Base-by-base conservation (phyloP, 345 rosid genomes). In the Brassica nigra region DNA sequence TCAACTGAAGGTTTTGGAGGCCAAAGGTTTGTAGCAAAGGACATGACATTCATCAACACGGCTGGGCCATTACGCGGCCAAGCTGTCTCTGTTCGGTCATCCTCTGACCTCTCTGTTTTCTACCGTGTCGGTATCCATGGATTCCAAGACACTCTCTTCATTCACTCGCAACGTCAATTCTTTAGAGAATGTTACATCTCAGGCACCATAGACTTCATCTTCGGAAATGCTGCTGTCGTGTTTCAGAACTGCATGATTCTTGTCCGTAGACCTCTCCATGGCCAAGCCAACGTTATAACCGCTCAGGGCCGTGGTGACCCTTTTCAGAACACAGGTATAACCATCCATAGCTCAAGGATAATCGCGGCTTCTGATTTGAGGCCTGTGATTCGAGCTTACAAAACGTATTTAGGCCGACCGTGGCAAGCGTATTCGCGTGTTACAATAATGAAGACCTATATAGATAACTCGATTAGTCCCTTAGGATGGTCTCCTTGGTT, bases 151-250 rank as follows among this genome's bases (percentile, higher is more conserved):
- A 91, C 97, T 2, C 90, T 93, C 20, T 82, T 88, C 73, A 92
- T 88, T 68, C 95, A 88, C 72, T 91, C 98, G 2, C 98, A 93
- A 62, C 86, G 98, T 1, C 98, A 93, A 70, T 93, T 93, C 87
- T 93, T 77, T 76, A 76, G 87, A 29, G 88, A 86, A 77, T 93
- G 98, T 62, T 87, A 89, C 82, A 84, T 93, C 62, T 91, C 85
- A 59, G 98, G 98, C 70, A 93, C 98, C 9, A 76, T 93, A 3
- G 98, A 93, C 74, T 89, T 93, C 82, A 91, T 93, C 44, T 93
- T 93, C 8, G 98, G 97, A 3, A 93, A 93, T 28, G 98, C 97
- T 3, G 97, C 98, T 0, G 98, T 86, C 0, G 94, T 93, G 29
- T 84, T 93, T 58, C 98, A 93, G 11, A 91, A 85, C 20, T 93